A percentile compares a stretch with the other conserved stretches of the same genome.
Conservation (phyloP, 495 filamentous ascomycete species). For the Coniosporium apollinis region DNA sequence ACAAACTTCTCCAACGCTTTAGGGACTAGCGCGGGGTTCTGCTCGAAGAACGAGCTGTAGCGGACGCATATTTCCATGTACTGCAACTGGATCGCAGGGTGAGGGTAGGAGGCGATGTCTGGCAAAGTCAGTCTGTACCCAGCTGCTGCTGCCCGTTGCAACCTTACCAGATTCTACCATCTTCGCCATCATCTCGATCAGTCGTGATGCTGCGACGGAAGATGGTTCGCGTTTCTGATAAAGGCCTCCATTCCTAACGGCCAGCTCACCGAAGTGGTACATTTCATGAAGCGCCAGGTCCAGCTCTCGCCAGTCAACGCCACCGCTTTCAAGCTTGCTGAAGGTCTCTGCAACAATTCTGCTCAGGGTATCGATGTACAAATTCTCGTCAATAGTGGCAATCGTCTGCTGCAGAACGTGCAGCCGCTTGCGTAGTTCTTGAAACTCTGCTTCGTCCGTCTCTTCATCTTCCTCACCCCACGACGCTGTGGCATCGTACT, state of each 20-base stretch:
- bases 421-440: constrained; percentile 76
- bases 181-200: constrained; percentile 79
- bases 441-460: constrained; percentile 97
- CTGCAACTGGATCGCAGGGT: constrained; percentile 82
- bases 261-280: constrained; percentile 88
- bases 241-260: constrained; percentile 65
- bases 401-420: constrained; percentile 82
- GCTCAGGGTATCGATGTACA: constrained; percentile 74
- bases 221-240: constrained; percentile 68
- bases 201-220: constrained; percentile 51
- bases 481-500: constrained; percentile 81
- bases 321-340: constrained; percentile 48
- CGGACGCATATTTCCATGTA: constrained; percentile 97
- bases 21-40: constrained; percentile 58
- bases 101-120: constrained; percentile 71
- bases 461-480: constrained; percentile 93
- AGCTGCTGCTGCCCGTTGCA: neutral
- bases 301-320: constrained; percentile 85
- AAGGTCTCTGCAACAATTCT: constrained; percentile 73
- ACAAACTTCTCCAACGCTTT: constrained; percentile 87
- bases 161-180: constrained; percentile 80
- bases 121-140: constrained; percentile 44
- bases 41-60: constrained; percentile 84
- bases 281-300: constrained; percentile 95
- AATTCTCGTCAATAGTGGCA: constrained; percentile 62